Evolutionary conservation across 768 basidiomycete genomes (phyloP).

Genomic region (Phanerochaete carnosa): DNA sequence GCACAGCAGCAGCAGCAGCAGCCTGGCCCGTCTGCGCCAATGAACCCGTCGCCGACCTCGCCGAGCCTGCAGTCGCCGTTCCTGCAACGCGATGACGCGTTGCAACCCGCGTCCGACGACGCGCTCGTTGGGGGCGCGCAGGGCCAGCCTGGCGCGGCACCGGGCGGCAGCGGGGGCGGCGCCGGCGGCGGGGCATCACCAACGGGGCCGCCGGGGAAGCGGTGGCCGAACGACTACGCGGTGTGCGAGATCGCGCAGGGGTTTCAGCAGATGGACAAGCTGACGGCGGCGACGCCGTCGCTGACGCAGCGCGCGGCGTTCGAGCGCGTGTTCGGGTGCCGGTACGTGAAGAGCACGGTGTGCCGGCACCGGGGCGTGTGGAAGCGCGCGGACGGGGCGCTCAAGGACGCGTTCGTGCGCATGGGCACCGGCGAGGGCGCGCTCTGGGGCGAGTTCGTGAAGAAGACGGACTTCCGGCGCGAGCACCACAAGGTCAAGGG

Average conservation of each 20-base stretch:
- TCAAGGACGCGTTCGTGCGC: conserved; percentile 50
- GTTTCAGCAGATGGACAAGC: conserved; percentile 48
- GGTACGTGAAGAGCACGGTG: conserved; percentile 73
- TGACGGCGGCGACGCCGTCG: conserved; percentile 32
- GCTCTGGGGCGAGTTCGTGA: conserved; percentile 68
- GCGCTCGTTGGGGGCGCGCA: not conserved
- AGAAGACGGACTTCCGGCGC: conserved; percentile 34
- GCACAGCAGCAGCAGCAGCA: not conserved
- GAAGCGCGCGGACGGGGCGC: conserved; percentile 46
- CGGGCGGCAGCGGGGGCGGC: conserved; percentile 18
- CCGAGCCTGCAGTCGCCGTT: conserved; percentile 1
- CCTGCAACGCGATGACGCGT: not conserved
- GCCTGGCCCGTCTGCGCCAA: not conserved
- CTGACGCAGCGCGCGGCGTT: conserved; percentile 67
- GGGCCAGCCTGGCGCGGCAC: conserved; percentile 1
- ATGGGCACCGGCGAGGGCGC: conserved; percentile 56
- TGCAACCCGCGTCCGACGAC: not conserved
- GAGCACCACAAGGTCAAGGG: conserved; percentile 40
- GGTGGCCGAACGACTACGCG: conserved; percentile 77
- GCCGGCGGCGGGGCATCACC: conserved; percentile 41
- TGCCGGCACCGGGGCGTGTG: conserved; percentile 71
- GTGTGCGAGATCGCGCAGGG: conserved; percentile 63
- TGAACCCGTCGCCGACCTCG: not conserved
- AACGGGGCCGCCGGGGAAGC: conserved; percentile 62
- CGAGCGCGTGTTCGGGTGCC: conserved; percentile 65